phyloP scores from a whole-genome alignment of 495 filamentous ascomycete genomes.

The Barbatosphaeria neglecta region DNA sequence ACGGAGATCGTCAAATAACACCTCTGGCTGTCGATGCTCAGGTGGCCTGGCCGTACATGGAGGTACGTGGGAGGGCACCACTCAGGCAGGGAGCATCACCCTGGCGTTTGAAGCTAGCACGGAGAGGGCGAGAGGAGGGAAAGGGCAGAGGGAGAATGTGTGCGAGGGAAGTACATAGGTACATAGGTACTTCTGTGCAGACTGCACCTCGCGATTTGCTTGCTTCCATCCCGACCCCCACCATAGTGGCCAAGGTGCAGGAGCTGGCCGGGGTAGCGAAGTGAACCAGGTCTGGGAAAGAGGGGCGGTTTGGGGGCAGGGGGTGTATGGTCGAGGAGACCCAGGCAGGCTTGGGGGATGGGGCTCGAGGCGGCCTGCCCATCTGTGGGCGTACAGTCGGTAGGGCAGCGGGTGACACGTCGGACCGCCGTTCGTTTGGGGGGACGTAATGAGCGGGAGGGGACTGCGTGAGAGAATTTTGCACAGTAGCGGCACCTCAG shows the following conservation, averaged over 20 bases:
- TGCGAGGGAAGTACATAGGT: no score
- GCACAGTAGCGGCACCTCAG: background rate
- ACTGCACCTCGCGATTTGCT: no score
- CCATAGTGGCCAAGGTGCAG: background rate
- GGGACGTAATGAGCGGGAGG: background rate
- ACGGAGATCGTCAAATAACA: constrained; percentile 15
- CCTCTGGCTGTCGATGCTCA: constrained; percentile 4
- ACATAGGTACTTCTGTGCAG: no score
- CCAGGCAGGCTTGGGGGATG: background rate
- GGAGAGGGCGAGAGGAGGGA: background rate
- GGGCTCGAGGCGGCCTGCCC: background rate
- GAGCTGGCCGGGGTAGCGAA: background rate
- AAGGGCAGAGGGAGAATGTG: no score
- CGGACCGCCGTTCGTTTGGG: background rate
- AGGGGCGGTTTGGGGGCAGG: background rate
- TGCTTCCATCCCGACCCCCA: background rate
- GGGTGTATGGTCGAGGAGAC: background rate
- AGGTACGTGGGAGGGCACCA: background rate
- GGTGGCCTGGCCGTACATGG: background rate
- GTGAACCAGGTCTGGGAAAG: background rate
- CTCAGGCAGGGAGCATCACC: background rate
- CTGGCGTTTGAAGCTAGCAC: background rate
- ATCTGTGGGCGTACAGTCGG: background rate
- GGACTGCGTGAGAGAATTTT: background rate
- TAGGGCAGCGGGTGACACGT: background rate